Base-by-base conservation (phyloP, 768 basidiomycete species). In the Hericium rajendrae region DNA sequence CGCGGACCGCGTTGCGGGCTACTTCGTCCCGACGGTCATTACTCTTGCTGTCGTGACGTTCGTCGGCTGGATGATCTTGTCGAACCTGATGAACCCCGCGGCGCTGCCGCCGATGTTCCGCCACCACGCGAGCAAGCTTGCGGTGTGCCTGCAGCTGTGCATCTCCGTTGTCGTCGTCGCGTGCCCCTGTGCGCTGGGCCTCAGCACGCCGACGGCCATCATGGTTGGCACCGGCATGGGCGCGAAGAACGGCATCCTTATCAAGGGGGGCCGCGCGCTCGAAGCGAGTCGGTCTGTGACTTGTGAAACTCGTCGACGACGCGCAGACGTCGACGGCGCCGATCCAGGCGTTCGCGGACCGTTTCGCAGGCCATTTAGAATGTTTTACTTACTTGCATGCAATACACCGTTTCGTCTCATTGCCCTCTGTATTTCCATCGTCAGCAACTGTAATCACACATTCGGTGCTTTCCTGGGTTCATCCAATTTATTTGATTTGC, bases 191-290 rank as follows among this genome's bases (percentile, higher is more conserved):
- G 95, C 97, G 0, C 80, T 99, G 38, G 97, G 95, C 5, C 78
- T 98, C 58, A 91, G 91, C 56, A 98, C 95, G 0, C 97, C 97
- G 1, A 98, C 97, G 0, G 97, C 95, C 2, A 93, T 98, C 72
- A 98, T 98, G 97, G 97, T 98, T 37, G 97, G 97, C 16, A 98
- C 95, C 0, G 97, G 97, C 1, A 84, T 98, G 57, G 97, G 97
- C 1, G 97, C 97, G 9, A 81, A 88, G 74, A 95, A 98, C 65
- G 95, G 97, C 0, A 98, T 99, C 58, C 73, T 99, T 48, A 98
- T 99, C 82, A 99, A 99, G 69, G 94, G 97, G 18, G 97, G 94
- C 2, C 78, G 88, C 13, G 94, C 97, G 2, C 76, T 99, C 26
- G 97, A 99, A 68, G 93, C 91, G 3, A 93, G 92, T 70, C 84